phyloP scores from a whole-genome alignment of 108 stramenopile genomes.

The Nitzschia sp. region DNA sequence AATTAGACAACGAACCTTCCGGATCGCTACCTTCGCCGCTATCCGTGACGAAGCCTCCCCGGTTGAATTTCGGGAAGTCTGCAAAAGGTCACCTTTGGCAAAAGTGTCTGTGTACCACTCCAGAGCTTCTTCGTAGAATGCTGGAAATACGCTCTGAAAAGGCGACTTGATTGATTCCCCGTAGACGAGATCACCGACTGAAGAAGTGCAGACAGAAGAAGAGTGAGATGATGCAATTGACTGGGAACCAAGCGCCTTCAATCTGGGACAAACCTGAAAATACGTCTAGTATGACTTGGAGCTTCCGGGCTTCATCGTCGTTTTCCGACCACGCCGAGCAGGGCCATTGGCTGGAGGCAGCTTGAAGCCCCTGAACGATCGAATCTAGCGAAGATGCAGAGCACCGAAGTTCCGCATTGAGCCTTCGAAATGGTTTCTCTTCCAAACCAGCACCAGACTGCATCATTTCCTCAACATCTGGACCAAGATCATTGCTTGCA shows the following conservation, averaged over 20 bases:
- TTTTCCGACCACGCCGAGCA: background rate
- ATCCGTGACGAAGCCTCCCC: background rate
- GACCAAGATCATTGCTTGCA: background rate
- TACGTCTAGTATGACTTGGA: conserved; percentile 20
- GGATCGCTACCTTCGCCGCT: conserved; percentile 11
- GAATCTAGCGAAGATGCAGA: background rate
- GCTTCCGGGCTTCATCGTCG: background rate
- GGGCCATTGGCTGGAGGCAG: background rate
- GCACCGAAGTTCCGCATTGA: conserved; percentile 9
- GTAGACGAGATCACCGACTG: conserved; percentile 33
- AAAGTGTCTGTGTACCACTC: background rate
- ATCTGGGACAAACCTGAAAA: conserved; percentile 19
- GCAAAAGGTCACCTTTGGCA: background rate
- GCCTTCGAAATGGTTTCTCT: background rate
- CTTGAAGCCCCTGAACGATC: background rate
- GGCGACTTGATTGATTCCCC: conserved; percentile 17
- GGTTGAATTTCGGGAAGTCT: background rate
- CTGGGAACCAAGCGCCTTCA: background rate
- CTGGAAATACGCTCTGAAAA: conserved; percentile 9
- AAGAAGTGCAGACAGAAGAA: background rate
- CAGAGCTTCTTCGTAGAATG: conserved; percentile 14
- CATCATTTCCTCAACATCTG: background rate
- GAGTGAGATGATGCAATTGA: background rate
- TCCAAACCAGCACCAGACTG: background rate
- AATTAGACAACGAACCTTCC: conserved; percentile 1